phyloP scores from a whole-genome alignment of 1,139 yeast genomes.

The Entelexis sorbosivorans region DNA sequence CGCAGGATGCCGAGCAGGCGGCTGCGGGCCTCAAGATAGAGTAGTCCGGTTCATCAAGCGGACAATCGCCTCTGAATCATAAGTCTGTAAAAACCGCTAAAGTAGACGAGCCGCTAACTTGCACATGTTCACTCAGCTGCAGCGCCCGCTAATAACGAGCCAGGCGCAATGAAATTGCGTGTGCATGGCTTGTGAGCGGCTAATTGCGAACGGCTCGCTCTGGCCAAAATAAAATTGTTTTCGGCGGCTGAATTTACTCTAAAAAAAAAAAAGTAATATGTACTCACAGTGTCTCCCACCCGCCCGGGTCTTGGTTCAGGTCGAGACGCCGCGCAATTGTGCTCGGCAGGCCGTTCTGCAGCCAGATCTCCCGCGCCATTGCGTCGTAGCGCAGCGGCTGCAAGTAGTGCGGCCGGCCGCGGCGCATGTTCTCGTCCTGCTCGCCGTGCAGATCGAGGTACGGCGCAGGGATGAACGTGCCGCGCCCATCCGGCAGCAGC shows the following conservation, averaged over 20 bases:
- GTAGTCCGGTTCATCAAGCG: not conserved
- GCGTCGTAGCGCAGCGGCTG: constrained; percentile 55
- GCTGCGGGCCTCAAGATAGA: constrained; percentile 7
- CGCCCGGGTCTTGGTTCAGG: constrained; percentile 72
- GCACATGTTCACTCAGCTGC: no score
- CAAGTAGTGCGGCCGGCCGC: constrained; percentile 61
- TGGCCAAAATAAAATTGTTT: no score
- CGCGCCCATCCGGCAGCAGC: constrained; percentile 50
- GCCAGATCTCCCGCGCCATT: constrained; percentile 58
- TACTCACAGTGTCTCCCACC: constrained; percentile 77
- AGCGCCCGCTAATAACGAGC: no score
- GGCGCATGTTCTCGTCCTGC: constrained; percentile 49
- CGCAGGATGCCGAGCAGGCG: constrained; percentile 7
- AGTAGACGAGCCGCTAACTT: no score
- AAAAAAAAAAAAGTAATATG: no score
- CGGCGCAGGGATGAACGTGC: constrained; percentile 78
- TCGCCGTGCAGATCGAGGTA: constrained; percentile 84
- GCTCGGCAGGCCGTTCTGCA: constrained; percentile 69
- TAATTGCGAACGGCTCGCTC: no score
- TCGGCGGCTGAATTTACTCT: no score
- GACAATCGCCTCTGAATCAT: no score
- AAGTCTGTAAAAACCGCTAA: no score
- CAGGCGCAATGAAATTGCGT: no score
- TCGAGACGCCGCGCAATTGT: constrained; percentile 71
- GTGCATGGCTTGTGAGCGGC: no score